Evolutionary conservation across 1,284 basidiomycete genomes (phyloP).

Genomic region (Melampsora larici-populina): DNA sequence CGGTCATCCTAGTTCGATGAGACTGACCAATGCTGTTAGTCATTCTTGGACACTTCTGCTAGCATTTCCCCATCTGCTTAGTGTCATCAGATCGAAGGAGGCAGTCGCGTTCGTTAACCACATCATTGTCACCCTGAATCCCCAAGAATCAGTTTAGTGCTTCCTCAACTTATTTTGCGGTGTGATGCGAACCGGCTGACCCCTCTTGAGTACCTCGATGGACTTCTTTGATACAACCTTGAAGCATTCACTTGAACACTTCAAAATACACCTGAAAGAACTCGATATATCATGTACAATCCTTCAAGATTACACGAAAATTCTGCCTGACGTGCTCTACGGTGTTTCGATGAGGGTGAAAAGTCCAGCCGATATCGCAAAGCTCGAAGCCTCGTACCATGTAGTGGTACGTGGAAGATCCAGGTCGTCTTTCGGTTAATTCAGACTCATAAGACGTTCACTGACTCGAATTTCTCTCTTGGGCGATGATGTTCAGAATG

Average conservation of each 20-base stretch:
- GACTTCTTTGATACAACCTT: background rate
- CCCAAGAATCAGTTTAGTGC: background rate
- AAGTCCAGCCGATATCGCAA: slow-evolving; percentile 11
- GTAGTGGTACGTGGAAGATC: slow-evolving; percentile 25
- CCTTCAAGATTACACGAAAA: slow-evolving; percentile 26
- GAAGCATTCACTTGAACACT: slow-evolving; percentile 22
- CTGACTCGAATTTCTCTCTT: too few species aligned
- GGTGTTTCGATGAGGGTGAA: slow-evolving; percentile 31
- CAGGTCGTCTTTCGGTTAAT: too few species aligned
- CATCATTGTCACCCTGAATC: background rate
- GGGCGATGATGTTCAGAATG: slow-evolving; percentile 64
- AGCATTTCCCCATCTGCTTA: background rate
- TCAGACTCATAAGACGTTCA: too few species aligned
- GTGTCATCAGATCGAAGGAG: background rate
- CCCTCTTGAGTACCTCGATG: background rate
- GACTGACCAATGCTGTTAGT: background rate
- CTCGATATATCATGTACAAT: slow-evolving; percentile 30
- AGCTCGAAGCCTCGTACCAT: slow-evolving; percentile 12
- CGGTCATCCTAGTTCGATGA: background rate
- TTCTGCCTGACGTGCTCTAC: slow-evolving; percentile 34
- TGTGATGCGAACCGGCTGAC: background rate
- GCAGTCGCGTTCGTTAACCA: background rate
- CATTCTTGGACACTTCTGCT: background rate
- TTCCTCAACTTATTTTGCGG: background rate
- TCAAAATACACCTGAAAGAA: slow-evolving; percentile 14